Conservation (phyloP, 768 basidiomycete genomes). For the button mushroom (Agaricus bisporus) region DNA sequence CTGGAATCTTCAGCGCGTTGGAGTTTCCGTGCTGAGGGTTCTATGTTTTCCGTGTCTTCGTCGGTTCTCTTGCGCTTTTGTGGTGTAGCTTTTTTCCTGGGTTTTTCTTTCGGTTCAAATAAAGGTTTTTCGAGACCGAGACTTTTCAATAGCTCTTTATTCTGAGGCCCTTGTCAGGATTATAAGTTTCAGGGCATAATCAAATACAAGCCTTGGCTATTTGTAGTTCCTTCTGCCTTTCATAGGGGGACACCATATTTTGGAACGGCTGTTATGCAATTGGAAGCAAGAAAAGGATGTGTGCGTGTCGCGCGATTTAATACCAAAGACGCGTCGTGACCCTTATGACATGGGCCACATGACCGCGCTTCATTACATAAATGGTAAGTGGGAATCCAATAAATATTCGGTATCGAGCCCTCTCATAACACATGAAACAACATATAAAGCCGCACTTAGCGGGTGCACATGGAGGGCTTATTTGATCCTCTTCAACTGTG, state of each 20-base stretch:
- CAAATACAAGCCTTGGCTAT: conserved; percentile 22
- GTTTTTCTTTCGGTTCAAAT: conserved; percentile 42
- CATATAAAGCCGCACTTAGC: background rate
- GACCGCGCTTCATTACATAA: background rate
- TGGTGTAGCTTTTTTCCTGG: conserved; percentile 19
- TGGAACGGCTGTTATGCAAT: too few relatives aligned
- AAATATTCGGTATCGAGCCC: too few relatives aligned
- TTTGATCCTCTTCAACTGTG: conserved; percentile 58
- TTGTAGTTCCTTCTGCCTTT: conserved; percentile 24
- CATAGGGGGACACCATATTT: conserved; percentile 24
- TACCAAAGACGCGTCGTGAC: too few relatives aligned
- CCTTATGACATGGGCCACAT: conserved; percentile 3
- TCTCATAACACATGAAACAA: background rate
- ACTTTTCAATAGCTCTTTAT: conserved; percentile 33
- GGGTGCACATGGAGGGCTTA: conserved; percentile 17
- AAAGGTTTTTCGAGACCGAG: conserved; percentile 43
- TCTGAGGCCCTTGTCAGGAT: conserved; percentile 21
- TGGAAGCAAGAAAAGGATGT: too few relatives aligned
- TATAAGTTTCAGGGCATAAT: background rate
- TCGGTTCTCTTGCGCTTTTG: conserved; percentile 22
- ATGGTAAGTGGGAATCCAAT: too few relatives aligned
- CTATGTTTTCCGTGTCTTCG: conserved; percentile 16
- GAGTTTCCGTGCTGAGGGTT: conserved; percentile 20
- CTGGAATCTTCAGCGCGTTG: conserved; percentile 23
- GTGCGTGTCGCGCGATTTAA: too few relatives aligned